Evolutionary conservation across 2,329 filamentous ascomycete species (phyloP), one percentile per base, ranked within the genome.

Genomic region (Paraphoma sp.): DNA sequence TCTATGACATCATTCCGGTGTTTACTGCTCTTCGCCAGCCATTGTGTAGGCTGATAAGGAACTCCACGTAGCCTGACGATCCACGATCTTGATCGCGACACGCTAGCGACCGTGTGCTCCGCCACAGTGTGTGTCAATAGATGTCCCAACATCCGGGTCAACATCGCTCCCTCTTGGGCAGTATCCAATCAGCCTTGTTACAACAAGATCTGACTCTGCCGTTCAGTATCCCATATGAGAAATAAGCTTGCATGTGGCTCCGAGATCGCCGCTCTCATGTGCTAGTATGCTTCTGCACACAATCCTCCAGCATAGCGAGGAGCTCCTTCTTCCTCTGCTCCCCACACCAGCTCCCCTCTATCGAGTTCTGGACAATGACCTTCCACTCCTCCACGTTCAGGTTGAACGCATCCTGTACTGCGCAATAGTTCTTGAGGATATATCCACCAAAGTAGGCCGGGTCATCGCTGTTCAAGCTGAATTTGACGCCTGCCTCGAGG

Each of bases 381-480:
- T 79, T 82, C 91, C 90, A 93, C 51, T 93, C 89, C n/a, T 78
- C 74, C 4, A 87, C 76, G 18, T 74, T 82, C 62, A 93, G 74
- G 4, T 78, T 71, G 72, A 92, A 92, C 0, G 87, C 86, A 42
- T 91, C 87, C 73, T 93, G 89, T 30, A 93, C 88, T 1, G 87
- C 88, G 65, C 86, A 89, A 76, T 89, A 93, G 64, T 92, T 92
- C 65, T 90, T 88, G 49, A 90, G 78, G 51, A 93, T 85, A 73
- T 92, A 92, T 0, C 86, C 88, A 3, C 89, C 89, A 77, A 93
- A 93, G 46, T 68, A 68, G 0, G 64, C 65, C n/a, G 65, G 64
- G 43, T 68, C 65, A 45, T 68, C 65, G 63, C 86, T 89, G 75
- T 92, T 92, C 72, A 92, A 85, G 53, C 86, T 89, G 74, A 92